Evolutionary conservation across 1,284 basidiomycete species (phyloP), one percentile per base, ranked within the genome.

Genomic region (Pascua sp.): DNA sequence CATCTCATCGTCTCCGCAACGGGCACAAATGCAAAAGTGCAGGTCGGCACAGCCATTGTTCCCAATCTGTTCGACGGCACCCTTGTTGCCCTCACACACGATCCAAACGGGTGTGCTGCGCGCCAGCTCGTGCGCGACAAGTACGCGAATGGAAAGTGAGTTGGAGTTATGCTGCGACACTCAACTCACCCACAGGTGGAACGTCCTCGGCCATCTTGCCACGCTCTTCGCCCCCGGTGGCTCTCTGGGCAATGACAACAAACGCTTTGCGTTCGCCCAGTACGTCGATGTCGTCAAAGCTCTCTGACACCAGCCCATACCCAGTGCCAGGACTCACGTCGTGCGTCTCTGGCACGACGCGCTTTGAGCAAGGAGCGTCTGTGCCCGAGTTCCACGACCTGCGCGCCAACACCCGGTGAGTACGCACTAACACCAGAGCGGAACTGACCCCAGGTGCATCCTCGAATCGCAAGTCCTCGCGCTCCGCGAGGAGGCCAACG

Each of bases 121-220:
- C 56, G 56, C 39, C 39, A 17, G 8, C 42, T 49, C 43, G 51
- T 57, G 38, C 56, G 56, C 18, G 56, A 57, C 47, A 57, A 53
- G 48, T 57, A 57, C 18, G 56, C 51, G 40, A 57, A 53, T 13
- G 56, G 48, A 24, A 43, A 47, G 48, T 57, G 39, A 42, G 55
- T 47, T 5, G 16, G 10, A 15, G n/a, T n/a, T n/a, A 5, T 5
- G 15, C 3, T 3, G 11, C 36, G 9, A 2, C 16, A 16, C 16
- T n/a, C 7, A 11, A 16, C 55, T 56, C 42, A 56, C 32, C 3
- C n/a, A 15, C 42, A 56, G 55, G n/a, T 52, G 56, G 56, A 32
- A 18, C 36, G 45, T 50, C 11, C 48, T 57, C 16, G 56, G 48
- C 9, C 45, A 57, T 17, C 51, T 57, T 16, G 56, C 56, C n/a